A percentile compares a stretch with the other conserved stretches of the same genome.
Conservation (phyloP, 192 early-diverging fungal genomes). For the Thoreauomyces humboldtii region DNA sequence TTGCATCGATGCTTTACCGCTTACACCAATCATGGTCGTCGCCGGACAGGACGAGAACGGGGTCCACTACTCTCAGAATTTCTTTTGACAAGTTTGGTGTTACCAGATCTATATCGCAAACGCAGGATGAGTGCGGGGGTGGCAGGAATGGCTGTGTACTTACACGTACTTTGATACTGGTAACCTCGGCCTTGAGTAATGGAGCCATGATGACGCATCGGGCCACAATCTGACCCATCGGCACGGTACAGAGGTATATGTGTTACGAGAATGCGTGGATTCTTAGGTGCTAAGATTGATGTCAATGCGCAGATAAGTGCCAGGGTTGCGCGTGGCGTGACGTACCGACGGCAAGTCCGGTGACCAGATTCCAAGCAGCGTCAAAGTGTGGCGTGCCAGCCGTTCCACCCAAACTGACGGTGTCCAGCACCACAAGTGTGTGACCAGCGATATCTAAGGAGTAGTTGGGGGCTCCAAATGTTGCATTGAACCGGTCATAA, state of each 20-base stretch:
- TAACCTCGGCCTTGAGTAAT: constrained; percentile 68
- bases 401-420: constrained; percentile 63
- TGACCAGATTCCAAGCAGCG: constrained; percentile 53
- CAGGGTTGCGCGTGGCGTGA: too few relatives aligned
- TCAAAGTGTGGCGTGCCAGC: constrained; percentile 37
- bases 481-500: constrained; percentile 33
- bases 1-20: too few relatives aligned
- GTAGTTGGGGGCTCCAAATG: constrained; percentile 43
- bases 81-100: constrained; percentile 47
- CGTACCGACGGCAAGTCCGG: too few relatives aligned
- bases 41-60: constrained; percentile 76
- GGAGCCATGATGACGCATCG: constrained; percentile 46
- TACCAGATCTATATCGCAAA: constrained; percentile 58
- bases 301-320: too few relatives aligned
- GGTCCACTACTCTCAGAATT: constrained; percentile 61
- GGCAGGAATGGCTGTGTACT: neutral
- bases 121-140: neutral
- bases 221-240: constrained; percentile 66
- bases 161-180: constrained; percentile 75
- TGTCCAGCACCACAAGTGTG: constrained; percentile 67
- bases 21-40: constrained; percentile 95
- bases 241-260: constrained; percentile 86
- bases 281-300: too few relatives aligned
- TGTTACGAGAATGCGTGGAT: constrained; percentile 65
- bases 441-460: constrained; percentile 46